Evolutionary conservation across 352 stramenopile genomes (phyloP).

Genomic region (Globisporangium recalcitrans): DNA sequence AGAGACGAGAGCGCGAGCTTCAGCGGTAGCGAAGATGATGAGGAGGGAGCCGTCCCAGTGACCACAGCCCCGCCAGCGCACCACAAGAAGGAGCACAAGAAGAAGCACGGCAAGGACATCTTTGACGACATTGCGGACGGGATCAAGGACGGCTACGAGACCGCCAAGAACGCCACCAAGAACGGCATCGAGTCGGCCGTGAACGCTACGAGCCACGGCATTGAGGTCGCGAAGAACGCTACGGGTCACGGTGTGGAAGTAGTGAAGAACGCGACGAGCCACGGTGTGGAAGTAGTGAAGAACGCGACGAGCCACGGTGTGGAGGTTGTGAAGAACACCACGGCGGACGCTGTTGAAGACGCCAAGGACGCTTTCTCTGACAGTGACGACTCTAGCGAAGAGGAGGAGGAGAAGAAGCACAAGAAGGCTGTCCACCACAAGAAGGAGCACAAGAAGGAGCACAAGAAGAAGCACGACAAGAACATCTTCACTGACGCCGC

Average conservation of each 20-base stretch:
- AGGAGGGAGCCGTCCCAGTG: slow-evolving; percentile 17
- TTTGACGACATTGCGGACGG: slow-evolving; percentile 9
- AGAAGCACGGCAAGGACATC: slow-evolving; percentile 9
- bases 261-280: neutral
- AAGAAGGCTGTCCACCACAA: too few species aligned
- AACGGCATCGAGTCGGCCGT: neutral
- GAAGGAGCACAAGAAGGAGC: slow-evolving; percentile 13
- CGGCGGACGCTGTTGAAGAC: slow-evolving; percentile 13
- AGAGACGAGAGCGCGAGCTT: slow-evolving; percentile 3
- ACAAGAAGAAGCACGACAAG: slow-evolving; percentile 8
- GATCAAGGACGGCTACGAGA: slow-evolving; percentile 1
- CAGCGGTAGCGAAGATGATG: slow-evolving; percentile 19
- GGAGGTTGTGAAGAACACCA: neutral
- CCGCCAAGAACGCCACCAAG: slow-evolving; percentile 4
- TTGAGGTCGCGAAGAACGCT: neutral
- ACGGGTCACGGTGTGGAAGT: neutral
- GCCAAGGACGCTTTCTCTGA: slow-evolving; percentile 12
- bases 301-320: neutral
- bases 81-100: slow-evolving; percentile 12
- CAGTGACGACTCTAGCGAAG: slow-evolving; percentile 20
- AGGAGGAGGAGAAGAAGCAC: slow-evolving; percentile 24
- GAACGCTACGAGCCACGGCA: neutral
- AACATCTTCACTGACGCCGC: slow-evolving; percentile 15
- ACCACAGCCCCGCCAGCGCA: slow-evolving; percentile 6
- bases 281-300: slow-evolving; percentile 5